Evolutionary conservation across 2,329 filamentous ascomycete genomes (phyloP), one percentile per base, ranked within the genome.

Genomic region (Knufia petricola): DNA sequence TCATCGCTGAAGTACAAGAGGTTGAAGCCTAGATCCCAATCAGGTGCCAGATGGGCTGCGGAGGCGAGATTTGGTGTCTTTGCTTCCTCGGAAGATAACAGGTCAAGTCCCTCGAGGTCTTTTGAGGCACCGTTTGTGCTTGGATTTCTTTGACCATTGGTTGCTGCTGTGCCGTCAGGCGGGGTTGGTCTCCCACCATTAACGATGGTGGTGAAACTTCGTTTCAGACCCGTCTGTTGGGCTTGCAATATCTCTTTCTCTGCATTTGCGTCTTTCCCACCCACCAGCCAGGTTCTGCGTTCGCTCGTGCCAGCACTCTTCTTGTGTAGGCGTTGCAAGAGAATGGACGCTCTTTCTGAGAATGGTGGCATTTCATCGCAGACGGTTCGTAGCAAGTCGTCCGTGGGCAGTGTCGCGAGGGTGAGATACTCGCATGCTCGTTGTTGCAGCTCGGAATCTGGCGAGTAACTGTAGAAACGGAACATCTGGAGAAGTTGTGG

Each of bases 331-430:
- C 92, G 79, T 32, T 90, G 95, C 9, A 98, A 74, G 23, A 98
- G 73, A 1, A 92, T 90, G 3, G 92, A 96, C 50, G 94, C 83
- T 52, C 94, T 77, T 65, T 98, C 89, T 0, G 92, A 94, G 69
- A 96, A 98, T 0, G 92, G 89, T 2, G 92, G 92, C 94, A 98
- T 98, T 65, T 98, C 92, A 59, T 98, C 92, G 65, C 89, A 95
- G 4, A 98, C 82, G 0, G 92, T 96, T 45, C 92, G 81, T 10
- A 98, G 74, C 4, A 98, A 76, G 56, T 96, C 89, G 60, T 98
- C 92, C 0, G 87, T 87, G 0, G 87, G 85, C 64, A 94, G 76
- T 28, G 79, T 89, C 15, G 88, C 87, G 53, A 98, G 74, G 0
- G 85, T 81, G 51, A 95, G 74, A 64, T 96, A 98, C 65, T 98